Percentiles rank a stretch among this genome's conserved stretches.
Conservation (phyloP, 2,329 filamentous ascomycete genomes). For the Aureobasidium sp. region DNA sequence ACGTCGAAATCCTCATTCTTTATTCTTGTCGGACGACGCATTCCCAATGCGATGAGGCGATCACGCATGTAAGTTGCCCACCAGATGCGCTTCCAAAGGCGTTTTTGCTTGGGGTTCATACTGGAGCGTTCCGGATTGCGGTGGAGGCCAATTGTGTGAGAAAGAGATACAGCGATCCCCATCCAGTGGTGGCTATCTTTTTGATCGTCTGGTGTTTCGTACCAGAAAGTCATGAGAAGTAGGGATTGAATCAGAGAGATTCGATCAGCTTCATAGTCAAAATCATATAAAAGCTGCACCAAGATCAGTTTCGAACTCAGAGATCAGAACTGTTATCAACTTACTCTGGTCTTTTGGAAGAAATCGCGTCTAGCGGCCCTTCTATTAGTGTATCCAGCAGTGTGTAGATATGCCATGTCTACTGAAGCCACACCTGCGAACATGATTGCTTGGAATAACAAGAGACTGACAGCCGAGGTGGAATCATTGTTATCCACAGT, state of each 20-base stretch:
- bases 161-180: constrained; percentile 87
- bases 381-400: constrained; percentile 67
- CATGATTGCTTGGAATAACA: constrained; percentile 91
- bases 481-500: constrained; percentile 60
- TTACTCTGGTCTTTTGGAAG: constrained; percentile 77
- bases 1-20: constrained; percentile 92
- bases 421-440: constrained; percentile 86
- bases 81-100: constrained; percentile 92
- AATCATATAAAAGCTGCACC: constrained; percentile 72
- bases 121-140: constrained; percentile 71
- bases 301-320: background rate
- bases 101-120: constrained; percentile 65
- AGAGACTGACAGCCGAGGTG: constrained; percentile 63
- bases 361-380: constrained; percentile 81
- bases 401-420: constrained; percentile 64
- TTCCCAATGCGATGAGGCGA: constrained; percentile 81
- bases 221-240: constrained; percentile 93
- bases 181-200: constrained; percentile 99
- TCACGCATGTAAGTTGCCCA: constrained; percentile 97
- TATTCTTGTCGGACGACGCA: constrained; percentile 85
- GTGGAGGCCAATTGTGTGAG: constrained; percentile 87
- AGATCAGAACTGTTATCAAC: constrained; percentile 24
- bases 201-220: constrained; percentile 91
- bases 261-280: constrained; percentile 87
- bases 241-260: constrained; percentile 82